Conservation (phyloP, 164 flowering plant genomes). For the Sedum album region DNA sequence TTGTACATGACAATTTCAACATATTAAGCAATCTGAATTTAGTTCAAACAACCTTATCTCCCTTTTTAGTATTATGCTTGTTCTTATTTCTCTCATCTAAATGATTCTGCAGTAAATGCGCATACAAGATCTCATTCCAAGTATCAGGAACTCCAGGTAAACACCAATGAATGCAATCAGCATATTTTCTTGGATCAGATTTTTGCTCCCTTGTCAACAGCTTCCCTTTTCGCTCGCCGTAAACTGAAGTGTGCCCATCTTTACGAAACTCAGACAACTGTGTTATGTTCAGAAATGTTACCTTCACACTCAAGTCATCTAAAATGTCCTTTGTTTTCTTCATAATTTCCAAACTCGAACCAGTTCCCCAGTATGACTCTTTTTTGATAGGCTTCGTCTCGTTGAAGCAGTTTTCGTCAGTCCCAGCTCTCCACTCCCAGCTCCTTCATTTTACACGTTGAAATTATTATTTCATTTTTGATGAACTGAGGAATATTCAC, state of each 20-base stretch:
- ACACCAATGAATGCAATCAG: slow-evolving; percentile 98
- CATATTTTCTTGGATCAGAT: slow-evolving; percentile 56
- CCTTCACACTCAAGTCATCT: slow-evolving; percentile 30
- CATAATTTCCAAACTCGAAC: slow-evolving; percentile 67
- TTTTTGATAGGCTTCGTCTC: slow-evolving; percentile 53
- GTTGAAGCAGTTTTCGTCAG: slow-evolving; percentile 69
- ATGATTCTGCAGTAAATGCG: no score
- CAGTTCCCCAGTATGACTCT: slow-evolving; percentile 71
- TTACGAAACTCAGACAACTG: slow-evolving; percentile 75
- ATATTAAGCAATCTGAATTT: not conserved
- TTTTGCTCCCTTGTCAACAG: slow-evolving; percentile 47
- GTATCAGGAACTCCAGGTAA: slow-evolving; percentile 30
- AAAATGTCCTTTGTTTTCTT: slow-evolving; percentile 35
- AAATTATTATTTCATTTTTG: not conserved
- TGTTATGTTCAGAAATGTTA: slow-evolving; percentile 68
- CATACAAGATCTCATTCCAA: no score
- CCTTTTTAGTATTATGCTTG: not conserved
- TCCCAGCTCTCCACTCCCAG: slow-evolving; percentile 84
- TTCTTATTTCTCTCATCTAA: not conserved
- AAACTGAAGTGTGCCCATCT: slow-evolving; percentile 80
- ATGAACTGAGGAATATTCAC: no score
- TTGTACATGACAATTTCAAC: no score
- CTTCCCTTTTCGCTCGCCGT: slow-evolving; percentile 72
- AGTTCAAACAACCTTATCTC: no score
- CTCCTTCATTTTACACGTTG: slow-evolving; percentile 37